Percentiles rank a stretch among this genome's conserved stretches.
Evolutionary conservation across 768 basidiomycete genomes (phyloP).

Genomic region (Auricularia cornea): DNA sequence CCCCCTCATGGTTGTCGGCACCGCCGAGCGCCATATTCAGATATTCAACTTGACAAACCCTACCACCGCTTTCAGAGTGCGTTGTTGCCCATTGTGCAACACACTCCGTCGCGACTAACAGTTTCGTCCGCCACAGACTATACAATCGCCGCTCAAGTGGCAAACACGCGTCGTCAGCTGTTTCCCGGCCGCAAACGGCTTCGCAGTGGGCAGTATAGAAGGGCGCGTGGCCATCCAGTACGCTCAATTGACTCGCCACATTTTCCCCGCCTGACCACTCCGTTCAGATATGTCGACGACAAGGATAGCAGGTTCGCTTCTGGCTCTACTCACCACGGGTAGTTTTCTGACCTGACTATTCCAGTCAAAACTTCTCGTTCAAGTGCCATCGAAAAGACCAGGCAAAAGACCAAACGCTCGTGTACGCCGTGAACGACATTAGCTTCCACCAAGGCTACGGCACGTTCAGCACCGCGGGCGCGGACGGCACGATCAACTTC

Average conservation of each 20-base stretch:
- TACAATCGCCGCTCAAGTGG: constrained; percentile 85
- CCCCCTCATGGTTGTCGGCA: constrained; percentile 84
- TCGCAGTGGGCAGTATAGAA: constrained; percentile 80
- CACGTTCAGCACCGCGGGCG: constrained; percentile 77
- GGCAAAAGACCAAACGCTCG: constrained; percentile 56
- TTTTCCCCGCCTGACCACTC: neutral
- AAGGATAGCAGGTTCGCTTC: constrained; percentile 57
- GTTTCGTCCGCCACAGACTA: constrained; percentile 41
- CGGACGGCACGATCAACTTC: constrained; percentile 83
- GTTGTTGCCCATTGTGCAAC: too few relatives aligned
- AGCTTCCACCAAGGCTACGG: constrained; percentile 78
- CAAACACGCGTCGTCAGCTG: constrained; percentile 83
- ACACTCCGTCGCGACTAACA: constrained; percentile 3
- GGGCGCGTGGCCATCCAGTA: constrained; percentile 95
- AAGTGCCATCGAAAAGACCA: constrained; percentile 67
- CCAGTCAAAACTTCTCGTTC: constrained; percentile 78
- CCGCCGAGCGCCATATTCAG: constrained; percentile 86
- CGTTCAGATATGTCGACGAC: constrained; percentile 71
- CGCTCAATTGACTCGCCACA: constrained; percentile 23
- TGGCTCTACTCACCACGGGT: too few relatives aligned
- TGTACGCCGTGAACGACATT: constrained; percentile 81
- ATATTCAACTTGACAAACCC: constrained; percentile 85
- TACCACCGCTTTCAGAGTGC: constrained; percentile 65
- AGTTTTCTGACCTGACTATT: too few relatives aligned
- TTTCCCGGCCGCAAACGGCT: constrained; percentile 70